Evolutionary conservation across 345 rosid species (phyloP).

Genomic region (Salix suchowensis): DNA sequence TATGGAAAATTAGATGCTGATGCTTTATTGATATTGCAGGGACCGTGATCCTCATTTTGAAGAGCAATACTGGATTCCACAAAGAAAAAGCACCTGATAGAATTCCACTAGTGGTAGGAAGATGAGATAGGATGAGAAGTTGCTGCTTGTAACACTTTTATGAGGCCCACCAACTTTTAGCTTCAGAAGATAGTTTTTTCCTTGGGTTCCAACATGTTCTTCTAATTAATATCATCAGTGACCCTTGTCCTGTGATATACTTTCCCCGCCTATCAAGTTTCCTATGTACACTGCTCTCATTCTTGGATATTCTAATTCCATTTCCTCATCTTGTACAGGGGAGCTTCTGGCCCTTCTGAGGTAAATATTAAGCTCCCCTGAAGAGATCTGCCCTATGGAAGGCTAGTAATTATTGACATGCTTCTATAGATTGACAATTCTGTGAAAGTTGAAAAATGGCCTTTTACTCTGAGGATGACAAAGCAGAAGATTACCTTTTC

Average conservation of each 20-base stretch:
- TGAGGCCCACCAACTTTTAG: constrained; percentile 11
- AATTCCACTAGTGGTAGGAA: constrained; percentile 12
- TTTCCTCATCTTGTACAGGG: constrained; percentile 19
- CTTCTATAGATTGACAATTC: constrained; percentile 35
- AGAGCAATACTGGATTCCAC: constrained; percentile 7
- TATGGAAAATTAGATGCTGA: not conserved
- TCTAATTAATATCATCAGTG: constrained; percentile 14
- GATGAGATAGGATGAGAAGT: constrained; percentile 20
- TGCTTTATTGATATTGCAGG: constrained; percentile 21
- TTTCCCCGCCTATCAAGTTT: constrained; percentile 40
- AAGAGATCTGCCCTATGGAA: constrained; percentile 8
- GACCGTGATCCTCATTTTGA: constrained; percentile 3
- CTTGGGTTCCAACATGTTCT: constrained; percentile 4
- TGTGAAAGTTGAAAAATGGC: constrained; percentile 55
- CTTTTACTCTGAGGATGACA: constrained; percentile 64
- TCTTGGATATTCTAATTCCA: constrained; percentile 24
- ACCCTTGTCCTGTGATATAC: constrained; percentile 25
- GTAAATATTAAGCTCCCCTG: constrained; percentile 11
- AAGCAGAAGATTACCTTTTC: constrained; percentile 89
- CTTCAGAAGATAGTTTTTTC: constrained; percentile 33
- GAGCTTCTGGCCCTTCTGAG: constrained; percentile 16
- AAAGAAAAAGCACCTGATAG: constrained; percentile 2
- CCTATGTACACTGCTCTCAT: constrained; percentile 29
- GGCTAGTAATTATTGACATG: constrained; percentile 31
- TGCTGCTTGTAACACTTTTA: constrained; percentile 3